Conservation (phyloP, 768 basidiomycete genomes). For the Lenzites betulinus region DNA sequence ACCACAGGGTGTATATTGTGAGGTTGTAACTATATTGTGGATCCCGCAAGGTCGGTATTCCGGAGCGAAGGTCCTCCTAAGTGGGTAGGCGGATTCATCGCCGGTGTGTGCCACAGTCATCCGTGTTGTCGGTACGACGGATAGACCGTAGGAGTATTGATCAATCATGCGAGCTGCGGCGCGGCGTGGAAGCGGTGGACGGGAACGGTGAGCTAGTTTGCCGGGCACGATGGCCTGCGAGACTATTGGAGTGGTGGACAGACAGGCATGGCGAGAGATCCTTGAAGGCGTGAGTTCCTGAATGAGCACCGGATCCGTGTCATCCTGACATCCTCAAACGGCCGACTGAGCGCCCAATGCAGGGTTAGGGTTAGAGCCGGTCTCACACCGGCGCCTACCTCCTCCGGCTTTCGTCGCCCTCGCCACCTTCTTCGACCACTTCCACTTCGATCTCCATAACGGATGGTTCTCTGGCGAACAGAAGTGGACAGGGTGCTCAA, state of each 20-base stretch:
- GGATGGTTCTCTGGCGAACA: too few relatives aligned
- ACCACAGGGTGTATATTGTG: too few relatives aligned
- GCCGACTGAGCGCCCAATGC: too few relatives aligned
- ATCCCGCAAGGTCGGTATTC: too few relatives aligned
- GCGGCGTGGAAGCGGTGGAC: background rate
- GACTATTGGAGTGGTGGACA: background rate
- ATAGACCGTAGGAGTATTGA: background rate
- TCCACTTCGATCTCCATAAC: too few relatives aligned
- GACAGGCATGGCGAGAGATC: background rate
- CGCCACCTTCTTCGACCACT: too few relatives aligned
- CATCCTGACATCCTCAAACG: background rate
- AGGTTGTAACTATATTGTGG: too few relatives aligned
- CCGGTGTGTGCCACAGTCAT: background rate
- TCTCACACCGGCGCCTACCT: too few relatives aligned
- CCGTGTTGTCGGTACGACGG: background rate
- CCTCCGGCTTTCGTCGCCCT: too few relatives aligned
- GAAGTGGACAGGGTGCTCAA: too few relatives aligned
- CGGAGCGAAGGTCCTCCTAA: too few relatives aligned
- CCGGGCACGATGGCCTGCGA: background rate
- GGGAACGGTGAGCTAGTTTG: background rate
- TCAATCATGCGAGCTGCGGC: background rate
- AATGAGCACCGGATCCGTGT: background rate
- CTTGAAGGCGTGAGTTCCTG: background rate
- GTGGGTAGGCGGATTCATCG: background rate
- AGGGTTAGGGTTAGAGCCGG: background rate